Base-by-base conservation (phyloP, 2,329 filamentous ascomycete species). In the Cytospora schulzeri region DNA sequence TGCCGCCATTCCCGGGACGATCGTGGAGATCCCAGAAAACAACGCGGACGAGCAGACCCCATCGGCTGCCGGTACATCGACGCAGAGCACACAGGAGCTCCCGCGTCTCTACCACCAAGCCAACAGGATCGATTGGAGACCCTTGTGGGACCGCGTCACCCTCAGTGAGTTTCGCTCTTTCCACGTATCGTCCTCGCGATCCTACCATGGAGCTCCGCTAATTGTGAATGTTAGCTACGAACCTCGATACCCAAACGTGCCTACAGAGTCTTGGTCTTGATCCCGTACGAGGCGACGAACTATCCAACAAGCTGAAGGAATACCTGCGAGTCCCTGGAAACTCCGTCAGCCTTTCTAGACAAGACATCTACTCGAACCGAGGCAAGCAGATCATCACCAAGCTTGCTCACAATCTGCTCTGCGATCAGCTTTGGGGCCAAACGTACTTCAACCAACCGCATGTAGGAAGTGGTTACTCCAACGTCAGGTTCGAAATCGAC, bases 261-360 rank as follows among this genome's bases (percentile, higher is more conserved):
- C 57, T 57, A 24, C 29, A 35, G 29, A n/a, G 29, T 14, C 61
- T 66, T n/a, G 65, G 65, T 33, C 65, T 66, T 28, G 57, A 64
- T 41, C 2, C 12, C 7, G 17, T 14, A 3, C 65, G 62, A 22
- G 65, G 57, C 2, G 29, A 51, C 17, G n/a, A 52, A 3, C 3
- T 66, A 2, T 28, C 31, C 29, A 15, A 26, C 14, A 33, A 41
- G 14, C 29, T 66, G 28, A 61, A 35, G n/a, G 12, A 29, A 1
- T 55, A 64, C 48, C 35, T 66, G 41, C 63, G 50, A 9, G 50
- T 14, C 28, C 65, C 65, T n/a, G 65, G 65, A 31, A 64, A 61
- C 22, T 66, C 65, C 9, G 33, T 66, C 29, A 26, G 55, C 48
- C 15, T 64, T 11, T 51, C 55, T n/a, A 28, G 50, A 15, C 17